phyloP scores from a whole-genome alignment of 352 stramenopile species.

The Pythium graminicola region DNA sequence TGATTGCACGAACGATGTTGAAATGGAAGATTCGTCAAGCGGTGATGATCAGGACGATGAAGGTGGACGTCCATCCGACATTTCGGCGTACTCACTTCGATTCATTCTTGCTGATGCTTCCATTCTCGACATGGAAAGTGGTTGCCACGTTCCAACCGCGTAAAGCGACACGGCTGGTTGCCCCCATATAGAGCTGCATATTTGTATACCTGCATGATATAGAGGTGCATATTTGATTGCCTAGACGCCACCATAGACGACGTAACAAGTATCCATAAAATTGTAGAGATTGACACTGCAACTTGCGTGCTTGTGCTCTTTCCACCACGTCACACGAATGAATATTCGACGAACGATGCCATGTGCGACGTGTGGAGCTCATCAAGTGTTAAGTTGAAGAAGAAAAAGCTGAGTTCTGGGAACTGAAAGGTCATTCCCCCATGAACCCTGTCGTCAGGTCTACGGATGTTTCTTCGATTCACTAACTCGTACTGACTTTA shows the following conservation, averaged over 20 bases:
- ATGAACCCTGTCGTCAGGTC: background rate
- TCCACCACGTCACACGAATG: conserved; percentile 1
- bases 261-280: conserved; percentile 7
- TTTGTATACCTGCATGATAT: conserved; percentile 19
- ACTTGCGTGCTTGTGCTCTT: background rate
- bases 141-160: conserved; percentile 19
- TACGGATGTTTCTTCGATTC: background rate
- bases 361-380: background rate
- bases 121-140: conserved; percentile 48
- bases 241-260: conserved; percentile 12
- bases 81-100: conserved; percentile 76
- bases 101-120: conserved; percentile 75
- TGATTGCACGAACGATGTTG: conserved; percentile 35
- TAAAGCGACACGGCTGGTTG: background rate
- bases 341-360: conserved; percentile 1
- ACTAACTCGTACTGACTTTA: too few species aligned
- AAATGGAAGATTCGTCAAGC: conserved; percentile 34
- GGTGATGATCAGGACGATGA: conserved; percentile 42
- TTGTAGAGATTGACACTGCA: too few species aligned
- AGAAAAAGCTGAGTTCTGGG: conserved; percentile 1
- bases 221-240: conserved; percentile 17
- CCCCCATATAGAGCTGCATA: conserved; percentile 21
- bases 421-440: background rate
- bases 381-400: background rate
- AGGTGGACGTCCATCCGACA: conserved; percentile 23